A percentile compares a stretch with the other conserved stretches of the same genome.
Evolutionary conservation across 768 basidiomycete species (phyloP).

Genomic region (Lentinula raphanica): DNA sequence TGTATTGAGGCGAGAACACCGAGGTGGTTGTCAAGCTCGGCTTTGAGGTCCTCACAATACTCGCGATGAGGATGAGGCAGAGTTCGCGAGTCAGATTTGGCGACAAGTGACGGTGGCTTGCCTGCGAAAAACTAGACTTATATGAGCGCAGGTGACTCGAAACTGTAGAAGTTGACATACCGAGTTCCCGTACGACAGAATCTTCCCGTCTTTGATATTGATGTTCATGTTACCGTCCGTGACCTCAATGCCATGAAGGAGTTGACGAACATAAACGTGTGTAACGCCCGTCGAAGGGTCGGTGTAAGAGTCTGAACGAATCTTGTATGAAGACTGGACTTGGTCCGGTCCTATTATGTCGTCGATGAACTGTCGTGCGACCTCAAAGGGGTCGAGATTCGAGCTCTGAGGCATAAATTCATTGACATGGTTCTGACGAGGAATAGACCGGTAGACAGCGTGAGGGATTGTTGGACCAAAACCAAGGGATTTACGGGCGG

Average conservation of each 20-base stretch:
- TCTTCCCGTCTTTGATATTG: conserved; percentile 78
- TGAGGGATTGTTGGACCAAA: conserved; percentile 82
- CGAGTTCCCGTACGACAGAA: conserved; percentile 86
- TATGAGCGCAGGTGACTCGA: not conserved
- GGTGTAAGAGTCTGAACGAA: conserved; percentile 83
- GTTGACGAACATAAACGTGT: conserved; percentile 84
- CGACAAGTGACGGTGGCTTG: conserved; percentile 34
- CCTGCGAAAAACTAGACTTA: conserved; percentile 73
- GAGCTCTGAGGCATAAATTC: conserved; percentile 33
- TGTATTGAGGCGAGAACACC: conserved; percentile 19
- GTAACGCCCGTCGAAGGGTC: conserved; percentile 82
- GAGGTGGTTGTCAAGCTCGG: conserved; percentile 29
- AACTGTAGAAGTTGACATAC: conserved; percentile 37
- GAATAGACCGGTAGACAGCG: conserved; percentile 54
- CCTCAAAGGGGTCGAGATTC: conserved; percentile 46
- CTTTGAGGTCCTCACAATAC: conserved; percentile 42
- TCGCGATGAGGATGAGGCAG: conserved; percentile 46
- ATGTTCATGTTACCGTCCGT: conserved; percentile 89
- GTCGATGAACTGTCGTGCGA: conserved; percentile 60
- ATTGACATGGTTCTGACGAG: conserved; percentile 40
- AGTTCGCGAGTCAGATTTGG: conserved; percentile 22
- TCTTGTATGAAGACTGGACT: conserved; percentile 41
- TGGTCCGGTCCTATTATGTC: conserved; percentile 40
- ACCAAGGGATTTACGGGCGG: conserved; percentile 75
- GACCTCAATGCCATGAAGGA: conserved; percentile 83